Percentiles rank a stretch among this genome's conserved stretches.
These are phyloP conservation scores for Prunus kanzakura DNA, from an alignment of 306 rosid genomes.

Conservation along the genomic window DNA sequence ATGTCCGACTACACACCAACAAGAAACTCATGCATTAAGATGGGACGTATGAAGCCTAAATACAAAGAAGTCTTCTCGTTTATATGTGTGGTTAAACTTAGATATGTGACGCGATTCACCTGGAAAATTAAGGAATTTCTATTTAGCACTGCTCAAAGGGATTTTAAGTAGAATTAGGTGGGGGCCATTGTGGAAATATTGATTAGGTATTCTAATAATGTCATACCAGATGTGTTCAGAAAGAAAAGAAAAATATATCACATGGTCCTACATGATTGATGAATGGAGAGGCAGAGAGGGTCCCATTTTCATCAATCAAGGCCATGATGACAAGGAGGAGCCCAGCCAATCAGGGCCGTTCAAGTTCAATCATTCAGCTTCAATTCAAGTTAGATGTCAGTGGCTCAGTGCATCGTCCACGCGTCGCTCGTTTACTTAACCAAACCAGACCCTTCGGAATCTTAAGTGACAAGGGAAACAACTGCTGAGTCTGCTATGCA, in stretches of 20 bases:
- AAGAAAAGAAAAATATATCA: conserved; percentile 1
- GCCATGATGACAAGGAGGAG: not conserved
- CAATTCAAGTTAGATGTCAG: not conserved
- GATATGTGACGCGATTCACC: too few species aligned
- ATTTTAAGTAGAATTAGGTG: not conserved
- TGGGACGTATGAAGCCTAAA: too few species aligned
- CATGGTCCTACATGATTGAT: conserved; percentile 14
- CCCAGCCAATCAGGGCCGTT: conserved; percentile 20
- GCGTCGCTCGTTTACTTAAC: not conserved
- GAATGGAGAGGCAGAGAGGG: conserved; percentile 8
- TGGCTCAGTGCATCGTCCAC: not conserved
- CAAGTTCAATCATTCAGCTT: conserved; percentile 2
- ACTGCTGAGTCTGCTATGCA: not conserved
- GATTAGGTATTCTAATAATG: conserved; percentile 20
- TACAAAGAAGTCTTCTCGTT: too few species aligned
- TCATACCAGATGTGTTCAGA: conserved; percentile 7
- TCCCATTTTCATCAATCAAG: conserved; percentile 14
- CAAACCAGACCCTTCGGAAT: not conserved
- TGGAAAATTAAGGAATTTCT: too few species aligned
- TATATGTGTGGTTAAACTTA: too few species aligned
- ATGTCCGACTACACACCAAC: too few species aligned
- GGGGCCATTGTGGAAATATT: conserved; percentile 3
- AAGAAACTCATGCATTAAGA: too few species aligned
- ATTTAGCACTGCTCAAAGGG: not conserved
- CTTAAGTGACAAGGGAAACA: conserved; percentile 16